These are phyloP conservation scores for Ambrosiella xylebori DNA, from an alignment of 2,329 filamentous ascomycete genomes.

Conservation along the genomic window DNA sequence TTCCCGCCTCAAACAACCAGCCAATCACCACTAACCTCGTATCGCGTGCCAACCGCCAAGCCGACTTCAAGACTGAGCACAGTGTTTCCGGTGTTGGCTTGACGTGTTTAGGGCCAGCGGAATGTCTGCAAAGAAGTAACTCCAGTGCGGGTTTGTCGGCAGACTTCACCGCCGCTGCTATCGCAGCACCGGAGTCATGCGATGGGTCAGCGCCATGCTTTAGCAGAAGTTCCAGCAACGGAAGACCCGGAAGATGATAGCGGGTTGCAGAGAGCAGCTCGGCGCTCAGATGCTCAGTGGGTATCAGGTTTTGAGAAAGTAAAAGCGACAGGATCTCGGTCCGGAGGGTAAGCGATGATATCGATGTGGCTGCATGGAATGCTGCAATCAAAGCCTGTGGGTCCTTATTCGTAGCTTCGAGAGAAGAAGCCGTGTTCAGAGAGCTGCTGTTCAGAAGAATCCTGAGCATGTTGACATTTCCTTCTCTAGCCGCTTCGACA, in stretches of 20 bases:
- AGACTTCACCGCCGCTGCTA: slow-evolving; percentile 36
- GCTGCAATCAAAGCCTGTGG: slow-evolving; percentile 28
- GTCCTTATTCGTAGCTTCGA: slow-evolving; percentile 15
- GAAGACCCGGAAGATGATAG: slow-evolving; percentile 31
- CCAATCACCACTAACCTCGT: slow-evolving; percentile 30
- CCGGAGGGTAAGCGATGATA: slow-evolving; percentile 31
- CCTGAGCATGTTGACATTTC: slow-evolving; percentile 30
- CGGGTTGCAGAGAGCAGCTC: slow-evolving; percentile 36
- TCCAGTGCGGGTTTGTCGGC: slow-evolving; percentile 33
- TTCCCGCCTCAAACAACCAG: slow-evolving; percentile 34
- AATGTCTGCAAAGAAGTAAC: slow-evolving; percentile 30
- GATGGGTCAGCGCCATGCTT: slow-evolving; percentile 36
- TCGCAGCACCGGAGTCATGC: slow-evolving; percentile 35
- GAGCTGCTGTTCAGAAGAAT: slow-evolving; percentile 25
- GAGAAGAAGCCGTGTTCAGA: not conserved
- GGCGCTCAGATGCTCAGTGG: slow-evolving; percentile 32
- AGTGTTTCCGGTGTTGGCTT: slow-evolving; percentile 31
- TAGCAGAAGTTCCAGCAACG: slow-evolving; percentile 33
- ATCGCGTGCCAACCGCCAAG: slow-evolving; percentile 32
- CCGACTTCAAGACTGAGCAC: slow-evolving; percentile 33
- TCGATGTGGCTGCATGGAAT: slow-evolving; percentile 37
- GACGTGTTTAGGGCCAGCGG: slow-evolving; percentile 26
- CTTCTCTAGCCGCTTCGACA: slow-evolving; percentile 35
- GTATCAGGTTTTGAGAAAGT: slow-evolving; percentile 28
- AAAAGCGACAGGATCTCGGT: slow-evolving; percentile 34